phyloP scores from a whole-genome alignment of 345 rosid genomes.

The Theobroma cacao region DNA sequence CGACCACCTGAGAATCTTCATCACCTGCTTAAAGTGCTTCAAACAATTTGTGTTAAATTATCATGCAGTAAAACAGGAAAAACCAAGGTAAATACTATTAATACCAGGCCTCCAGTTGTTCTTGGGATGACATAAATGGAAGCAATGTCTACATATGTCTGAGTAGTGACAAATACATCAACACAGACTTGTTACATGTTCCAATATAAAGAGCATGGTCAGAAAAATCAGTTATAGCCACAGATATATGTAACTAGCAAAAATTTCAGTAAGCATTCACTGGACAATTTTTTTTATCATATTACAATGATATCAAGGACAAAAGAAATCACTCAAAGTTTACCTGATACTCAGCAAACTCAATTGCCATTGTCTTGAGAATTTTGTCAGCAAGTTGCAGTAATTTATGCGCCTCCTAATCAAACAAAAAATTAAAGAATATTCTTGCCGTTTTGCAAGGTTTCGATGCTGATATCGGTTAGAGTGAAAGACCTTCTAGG shows the following conservation, averaged over 20 bases:
- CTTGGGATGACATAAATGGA: constrained; percentile 81
- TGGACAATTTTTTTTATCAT: too few relatives aligned
- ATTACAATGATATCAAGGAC: background rate
- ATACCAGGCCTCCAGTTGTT: constrained; percentile 94
- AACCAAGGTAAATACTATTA: background rate
- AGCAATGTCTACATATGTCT: constrained; percentile 82
- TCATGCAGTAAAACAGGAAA: too few relatives aligned
- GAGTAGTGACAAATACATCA: constrained; percentile 81
- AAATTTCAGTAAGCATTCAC: constrained; percentile 1
- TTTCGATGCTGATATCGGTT: too few relatives aligned
- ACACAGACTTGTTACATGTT: too few relatives aligned
- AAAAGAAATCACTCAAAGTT: constrained; percentile 14
- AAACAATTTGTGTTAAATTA: background rate
- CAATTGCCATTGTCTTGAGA: too few relatives aligned
- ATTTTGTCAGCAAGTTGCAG: too few relatives aligned
- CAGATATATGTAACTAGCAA: background rate
- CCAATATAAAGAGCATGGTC: too few relatives aligned
- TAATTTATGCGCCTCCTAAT: constrained; percentile 90
- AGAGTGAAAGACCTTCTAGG: too few relatives aligned
- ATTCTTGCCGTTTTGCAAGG: too few relatives aligned
- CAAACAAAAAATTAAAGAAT: constrained; percentile 18
- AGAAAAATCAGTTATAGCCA: too few relatives aligned
- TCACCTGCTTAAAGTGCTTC: too few relatives aligned
- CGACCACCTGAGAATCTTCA: too few relatives aligned
- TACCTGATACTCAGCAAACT: constrained; percentile 98